Evolutionary conservation across 352 stramenopile genomes (phyloP).

Genomic region (Globisporangium viniferum): DNA sequence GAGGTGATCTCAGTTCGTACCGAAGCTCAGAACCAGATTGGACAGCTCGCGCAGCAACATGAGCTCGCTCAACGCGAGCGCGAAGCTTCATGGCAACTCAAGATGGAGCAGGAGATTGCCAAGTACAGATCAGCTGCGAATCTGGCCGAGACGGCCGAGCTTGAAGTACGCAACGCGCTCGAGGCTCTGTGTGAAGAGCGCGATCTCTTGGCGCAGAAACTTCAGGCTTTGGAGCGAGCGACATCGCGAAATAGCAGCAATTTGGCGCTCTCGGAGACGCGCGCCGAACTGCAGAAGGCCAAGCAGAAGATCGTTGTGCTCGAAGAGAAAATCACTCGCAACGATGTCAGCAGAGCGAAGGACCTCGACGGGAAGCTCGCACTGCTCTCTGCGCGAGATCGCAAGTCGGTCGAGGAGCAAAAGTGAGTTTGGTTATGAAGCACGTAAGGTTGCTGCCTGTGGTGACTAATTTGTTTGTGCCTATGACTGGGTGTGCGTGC

Average conservation of each 20-base stretch:
- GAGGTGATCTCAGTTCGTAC: not conserved
- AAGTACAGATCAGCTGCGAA: slow-evolving; percentile 13
- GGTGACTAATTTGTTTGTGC: not conserved
- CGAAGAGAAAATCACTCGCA: slow-evolving; percentile 38
- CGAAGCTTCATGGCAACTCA: not conserved
- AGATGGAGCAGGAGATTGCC: slow-evolving; percentile 7
- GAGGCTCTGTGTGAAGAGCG: slow-evolving; percentile 21
- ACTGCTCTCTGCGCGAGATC: slow-evolving; percentile 31
- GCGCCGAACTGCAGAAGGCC: slow-evolving; percentile 53
- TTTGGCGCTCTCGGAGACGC: slow-evolving; percentile 24
- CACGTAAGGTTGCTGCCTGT: not conserved
- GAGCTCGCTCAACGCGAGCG: not conserved
- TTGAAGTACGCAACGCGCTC: slow-evolving; percentile 13
- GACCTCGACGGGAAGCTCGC: slow-evolving; percentile 38
- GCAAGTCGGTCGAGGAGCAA: slow-evolving; percentile 40
- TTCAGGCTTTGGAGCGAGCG: slow-evolving; percentile 13
- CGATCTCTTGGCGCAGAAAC: slow-evolving; percentile 19
- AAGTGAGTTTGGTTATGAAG: slow-evolving; percentile 25
- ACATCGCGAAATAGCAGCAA: slow-evolving; percentile 14
- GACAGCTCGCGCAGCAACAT: not conserved
- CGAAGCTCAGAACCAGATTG: not conserved
- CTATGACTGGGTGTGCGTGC: not conserved
- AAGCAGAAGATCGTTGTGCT: slow-evolving; percentile 44
- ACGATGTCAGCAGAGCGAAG: slow-evolving; percentile 23
- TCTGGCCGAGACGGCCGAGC: slow-evolving; percentile 13